phyloP scores from a whole-genome alignment of 108 stramenopile genomes.

The Cyclostephanos tholiformis region DNA sequence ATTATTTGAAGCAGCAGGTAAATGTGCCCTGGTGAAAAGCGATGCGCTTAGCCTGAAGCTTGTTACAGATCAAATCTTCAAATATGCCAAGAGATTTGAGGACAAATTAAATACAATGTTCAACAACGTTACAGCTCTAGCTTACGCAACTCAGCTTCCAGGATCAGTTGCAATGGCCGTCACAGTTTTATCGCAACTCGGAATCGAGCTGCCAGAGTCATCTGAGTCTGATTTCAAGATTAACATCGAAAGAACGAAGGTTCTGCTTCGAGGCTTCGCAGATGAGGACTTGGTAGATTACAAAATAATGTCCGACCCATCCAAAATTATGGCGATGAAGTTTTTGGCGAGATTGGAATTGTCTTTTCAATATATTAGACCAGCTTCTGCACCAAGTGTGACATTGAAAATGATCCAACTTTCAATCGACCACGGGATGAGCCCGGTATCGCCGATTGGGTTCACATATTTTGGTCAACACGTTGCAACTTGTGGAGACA shows the following conservation, averaged over 20 bases:
- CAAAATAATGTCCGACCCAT: slow-evolving; percentile 17
- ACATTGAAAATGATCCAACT: slow-evolving; percentile 15
- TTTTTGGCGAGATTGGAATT: slow-evolving; percentile 9
- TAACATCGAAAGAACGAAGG: slow-evolving; percentile 1
- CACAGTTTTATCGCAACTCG: slow-evolving; percentile 6
- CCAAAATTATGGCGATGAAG: slow-evolving; percentile 30
- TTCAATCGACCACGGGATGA: slow-evolving; percentile 18
- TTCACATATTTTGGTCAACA: slow-evolving; percentile 20
- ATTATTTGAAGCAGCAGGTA: neutral
- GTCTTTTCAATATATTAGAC: neutral
- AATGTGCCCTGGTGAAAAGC: slow-evolving; percentile 10
- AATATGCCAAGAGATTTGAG: neutral
- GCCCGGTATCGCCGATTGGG: slow-evolving; percentile 12
- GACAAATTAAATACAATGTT: slow-evolving; percentile 9
- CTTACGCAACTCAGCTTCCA: slow-evolving; percentile 2
- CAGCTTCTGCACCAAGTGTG: neutral
- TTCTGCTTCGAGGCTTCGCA: neutral
- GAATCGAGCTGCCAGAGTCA: neutral
- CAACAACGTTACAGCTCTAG: neutral
- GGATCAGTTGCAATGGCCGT: slow-evolving; percentile 4
- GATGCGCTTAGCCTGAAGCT: slow-evolving; percentile 8
- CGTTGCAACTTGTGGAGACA: slow-evolving; percentile 7
- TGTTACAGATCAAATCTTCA: slow-evolving; percentile 4
- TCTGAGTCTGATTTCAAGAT: slow-evolving; percentile 1
- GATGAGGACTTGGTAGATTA: slow-evolving; percentile 8